phyloP scores from a whole-genome alignment of 1,284 basidiomycete genomes.

The Amylostereum areolatum region DNA sequence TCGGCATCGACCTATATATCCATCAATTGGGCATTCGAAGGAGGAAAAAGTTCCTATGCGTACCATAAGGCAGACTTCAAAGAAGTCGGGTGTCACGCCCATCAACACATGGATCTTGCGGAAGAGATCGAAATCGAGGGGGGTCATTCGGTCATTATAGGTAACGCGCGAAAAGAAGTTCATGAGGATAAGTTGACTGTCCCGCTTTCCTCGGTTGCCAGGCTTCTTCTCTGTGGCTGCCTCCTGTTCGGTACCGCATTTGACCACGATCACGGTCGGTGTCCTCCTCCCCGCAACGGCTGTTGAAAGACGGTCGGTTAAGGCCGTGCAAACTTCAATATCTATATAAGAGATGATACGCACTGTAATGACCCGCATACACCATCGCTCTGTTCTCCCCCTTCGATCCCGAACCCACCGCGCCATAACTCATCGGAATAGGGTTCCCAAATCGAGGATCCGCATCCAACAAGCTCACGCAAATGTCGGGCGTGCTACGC shows the following conservation, averaged over 20 bases:
- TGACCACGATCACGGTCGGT: slow-evolving; percentile 94
- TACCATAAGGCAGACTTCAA: slow-evolving; percentile 97
- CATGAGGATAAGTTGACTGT: slow-evolving; percentile 98
- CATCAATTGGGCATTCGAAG: slow-evolving; percentile 8
- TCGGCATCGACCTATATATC: slow-evolving; percentile 88
- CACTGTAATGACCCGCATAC: slow-evolving; percentile 98
- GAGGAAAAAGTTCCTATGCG: slow-evolving; percentile 19
- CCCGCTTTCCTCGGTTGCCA: slow-evolving; percentile 97
- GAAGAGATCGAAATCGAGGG: slow-evolving; percentile 97
- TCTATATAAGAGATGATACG: slow-evolving; percentile 26
- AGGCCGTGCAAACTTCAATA: background rate
- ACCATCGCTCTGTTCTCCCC: slow-evolving; percentile 95
- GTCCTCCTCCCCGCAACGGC: slow-evolving; percentile 82
- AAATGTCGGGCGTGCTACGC: slow-evolving; percentile 92
- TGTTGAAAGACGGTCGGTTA: slow-evolving; percentile 22
- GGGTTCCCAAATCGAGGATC: slow-evolving; percentile 97
- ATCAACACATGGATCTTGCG: slow-evolving; percentile 94
- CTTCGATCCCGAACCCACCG: slow-evolving; percentile 88
- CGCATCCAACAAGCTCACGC: slow-evolving; percentile 87
- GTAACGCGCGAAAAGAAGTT: slow-evolving; percentile 99
- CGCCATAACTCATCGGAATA: slow-evolving; percentile 89
- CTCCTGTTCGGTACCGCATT: slow-evolving; percentile 89
- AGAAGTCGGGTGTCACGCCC: slow-evolving; percentile 99
- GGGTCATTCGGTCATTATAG: slow-evolving; percentile 98
- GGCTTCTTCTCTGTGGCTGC: slow-evolving; percentile 84